Percentiles rank a stretch among this genome's conserved stretches.
Evolutionary conservation across 2,329 filamentous ascomycete genomes (phyloP).

Genomic region (Penicillium crustosum): DNA sequence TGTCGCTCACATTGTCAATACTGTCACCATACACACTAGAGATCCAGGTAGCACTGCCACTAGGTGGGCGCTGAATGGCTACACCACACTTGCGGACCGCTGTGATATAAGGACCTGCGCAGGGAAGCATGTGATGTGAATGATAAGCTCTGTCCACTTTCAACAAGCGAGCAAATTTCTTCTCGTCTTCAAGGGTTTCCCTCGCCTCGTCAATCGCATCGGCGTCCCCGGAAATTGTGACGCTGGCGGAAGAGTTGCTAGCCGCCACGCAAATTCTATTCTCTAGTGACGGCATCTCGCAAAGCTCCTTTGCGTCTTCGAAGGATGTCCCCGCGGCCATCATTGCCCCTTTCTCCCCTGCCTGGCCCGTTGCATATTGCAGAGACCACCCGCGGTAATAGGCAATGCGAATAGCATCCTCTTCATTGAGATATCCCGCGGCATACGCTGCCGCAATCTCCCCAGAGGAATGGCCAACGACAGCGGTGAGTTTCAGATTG

Average conservation of each 20-base stretch:
- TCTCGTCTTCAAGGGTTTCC: conserved; percentile 33
- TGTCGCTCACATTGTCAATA: conserved; percentile 18
- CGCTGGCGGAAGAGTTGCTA: conserved; percentile 42
- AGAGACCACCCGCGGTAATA: conserved; percentile 48
- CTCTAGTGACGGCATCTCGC: conserved; percentile 26
- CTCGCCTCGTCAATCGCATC: conserved; percentile 36
- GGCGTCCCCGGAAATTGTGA: conserved; percentile 49
- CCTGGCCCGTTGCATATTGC: conserved; percentile 12
- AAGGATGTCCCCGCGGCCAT: conserved; percentile 46
- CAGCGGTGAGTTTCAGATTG: conserved; percentile 37
- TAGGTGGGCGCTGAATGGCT: conserved; percentile 4
- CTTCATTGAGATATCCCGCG: conserved; percentile 43
- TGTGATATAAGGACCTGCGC: conserved; percentile 32
- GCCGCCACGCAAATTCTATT: conserved; percentile 36
- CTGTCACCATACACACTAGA: conserved; percentile 29
- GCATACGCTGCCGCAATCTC: conserved; percentile 55
- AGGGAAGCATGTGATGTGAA: conserved; percentile 44
- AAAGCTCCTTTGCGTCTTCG: conserved; percentile 39
- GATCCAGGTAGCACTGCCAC: conserved; percentile 24
- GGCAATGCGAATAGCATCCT: conserved; percentile 47
- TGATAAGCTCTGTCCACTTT: conserved; percentile 49
- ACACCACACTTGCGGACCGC: conserved; percentile 20
- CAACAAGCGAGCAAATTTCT: conserved; percentile 43
- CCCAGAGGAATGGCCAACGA: conserved; percentile 53
- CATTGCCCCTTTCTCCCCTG: conserved; percentile 47